Base-by-base conservation (phyloP, 176 grass and related monocot genomes). In the Poa annua region DNA sequence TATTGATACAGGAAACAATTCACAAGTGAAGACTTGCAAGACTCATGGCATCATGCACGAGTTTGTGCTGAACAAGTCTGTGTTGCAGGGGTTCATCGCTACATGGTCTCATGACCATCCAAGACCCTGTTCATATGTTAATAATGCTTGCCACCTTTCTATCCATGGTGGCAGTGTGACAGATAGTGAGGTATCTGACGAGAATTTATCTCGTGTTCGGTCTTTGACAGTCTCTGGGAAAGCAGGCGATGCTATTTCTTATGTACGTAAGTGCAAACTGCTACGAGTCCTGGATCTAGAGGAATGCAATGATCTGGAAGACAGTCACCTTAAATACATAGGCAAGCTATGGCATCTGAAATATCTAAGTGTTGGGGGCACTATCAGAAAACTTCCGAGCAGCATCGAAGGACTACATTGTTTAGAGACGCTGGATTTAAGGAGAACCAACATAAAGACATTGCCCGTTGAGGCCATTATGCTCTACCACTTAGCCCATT, bases 31-130 rank as follows among this genome's bases (percentile, higher is more conserved):
- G 77, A 71, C 39, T 0, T 86, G 77, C 67, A 80, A 3, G 60
- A 26, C 68, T 74, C 68, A 80, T 73, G 84, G 84, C 10, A 66
- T 86, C 44, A n/a, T 86, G 84, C 84, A 74, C 14, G 77, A 86
- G 55, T 86, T 86, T 16, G 22, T 86, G 13, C 56, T 65, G 48
- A 68, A 86, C 42, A 86, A 80, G 54, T 74, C 85, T 5, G 5
- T 86, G 49, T 75, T 59, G 0, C 57, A 86, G 78, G 73, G 59
- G 3, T 86, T 86, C 26, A 17, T 86, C 9, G 50, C 26, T 12
- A 68, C n/a, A 19, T 53, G 15, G 5, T 76, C 49, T 50, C 41
- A 5, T 71, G 53, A 79, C 26, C 41, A 71, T 60, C 65, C 65
- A 61, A 78, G 52, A 39, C 8, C 4, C 9, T 8, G 41, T 19